A percentile compares a stretch with the other conserved stretches of the same genome.
Conservation (phyloP, 2,329 filamentous ascomycete genomes). For the Diplodia corticola region DNA sequence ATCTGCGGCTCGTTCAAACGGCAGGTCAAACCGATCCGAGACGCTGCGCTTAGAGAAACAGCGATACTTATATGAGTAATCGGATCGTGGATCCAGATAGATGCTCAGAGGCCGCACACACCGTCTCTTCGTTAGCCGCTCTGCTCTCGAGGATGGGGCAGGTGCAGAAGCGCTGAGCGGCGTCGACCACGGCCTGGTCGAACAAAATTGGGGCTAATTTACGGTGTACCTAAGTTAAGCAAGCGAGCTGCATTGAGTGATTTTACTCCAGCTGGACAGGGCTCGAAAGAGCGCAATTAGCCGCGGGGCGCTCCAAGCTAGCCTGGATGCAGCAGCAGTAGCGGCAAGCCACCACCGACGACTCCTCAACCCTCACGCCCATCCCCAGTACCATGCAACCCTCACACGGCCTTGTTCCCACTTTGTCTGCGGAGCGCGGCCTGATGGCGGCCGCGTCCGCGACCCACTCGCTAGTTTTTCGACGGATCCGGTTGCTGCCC, state of each 20-base stretch:
- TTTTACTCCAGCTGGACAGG: not conserved
- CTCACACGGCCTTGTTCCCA: not conserved
- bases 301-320: not conserved
- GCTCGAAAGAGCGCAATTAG: not conserved
- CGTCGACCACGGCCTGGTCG: not conserved
- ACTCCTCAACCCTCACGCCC: not conserved
- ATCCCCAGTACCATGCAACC: not conserved
- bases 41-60: no score
- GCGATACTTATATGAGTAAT: no score
- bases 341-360: constrained; percentile 12
- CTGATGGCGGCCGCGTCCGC: not conserved
- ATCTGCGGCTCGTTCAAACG: constrained; percentile 1
- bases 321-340: not conserved
- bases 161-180: not conserved
- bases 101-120: no score
- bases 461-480: no score
- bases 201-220: constrained; percentile 6
- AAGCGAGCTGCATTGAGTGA: not conserved
- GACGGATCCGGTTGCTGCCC: not conserved
- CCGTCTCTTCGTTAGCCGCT: no score
- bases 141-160: not conserved
- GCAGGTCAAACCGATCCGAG: no score
- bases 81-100: no score
- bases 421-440: not conserved
- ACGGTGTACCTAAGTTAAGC: constrained; percentile 4